Evolutionary conservation across 345 rosid species (phyloP).

Genomic region (Reutealis trisperma): DNA sequence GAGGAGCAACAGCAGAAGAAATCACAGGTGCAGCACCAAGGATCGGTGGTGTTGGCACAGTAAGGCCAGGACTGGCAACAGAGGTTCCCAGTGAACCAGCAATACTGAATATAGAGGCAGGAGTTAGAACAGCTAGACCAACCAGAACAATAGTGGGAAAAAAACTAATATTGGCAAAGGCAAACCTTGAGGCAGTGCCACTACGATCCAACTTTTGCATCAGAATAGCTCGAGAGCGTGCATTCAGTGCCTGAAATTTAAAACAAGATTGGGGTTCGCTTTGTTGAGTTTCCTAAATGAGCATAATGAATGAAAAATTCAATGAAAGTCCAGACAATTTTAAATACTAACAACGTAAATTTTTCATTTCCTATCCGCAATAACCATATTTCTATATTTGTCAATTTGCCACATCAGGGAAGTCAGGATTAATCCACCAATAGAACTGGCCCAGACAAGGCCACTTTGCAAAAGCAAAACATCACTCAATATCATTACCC

Average conservation of each 20-base stretch:
- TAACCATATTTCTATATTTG: neutral
- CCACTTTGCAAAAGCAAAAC: neutral
- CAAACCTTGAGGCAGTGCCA: conserved; percentile 78
- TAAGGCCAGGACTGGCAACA: conserved; percentile 40
- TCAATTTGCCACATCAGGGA: neutral
- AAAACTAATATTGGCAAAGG: conserved; percentile 5
- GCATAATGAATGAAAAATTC: neutral
- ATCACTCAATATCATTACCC: neutral
- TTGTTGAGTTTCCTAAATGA: neutral
- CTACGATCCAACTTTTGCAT: conserved; percentile 95
- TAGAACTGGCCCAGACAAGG: neutral
- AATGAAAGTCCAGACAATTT: neutral
- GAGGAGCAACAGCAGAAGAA: conserved; percentile 56
- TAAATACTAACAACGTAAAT: neutral
- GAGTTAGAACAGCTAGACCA: conserved; percentile 10
- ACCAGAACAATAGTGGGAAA: neutral
- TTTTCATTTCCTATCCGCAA: neutral
- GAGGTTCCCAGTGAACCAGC: conserved; percentile 39
- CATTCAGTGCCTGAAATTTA: conserved; percentile 76
- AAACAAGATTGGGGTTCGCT: conserved; percentile 11
- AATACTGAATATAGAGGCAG: conserved; percentile 29
- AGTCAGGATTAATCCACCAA: neutral
- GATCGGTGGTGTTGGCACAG: conserved; percentile 45
- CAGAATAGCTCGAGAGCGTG: conserved; percentile 80
- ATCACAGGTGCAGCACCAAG: conserved; percentile 43